Base-by-base conservation (phyloP, 805 yeast species). In the Candida nanaspora region DNA sequence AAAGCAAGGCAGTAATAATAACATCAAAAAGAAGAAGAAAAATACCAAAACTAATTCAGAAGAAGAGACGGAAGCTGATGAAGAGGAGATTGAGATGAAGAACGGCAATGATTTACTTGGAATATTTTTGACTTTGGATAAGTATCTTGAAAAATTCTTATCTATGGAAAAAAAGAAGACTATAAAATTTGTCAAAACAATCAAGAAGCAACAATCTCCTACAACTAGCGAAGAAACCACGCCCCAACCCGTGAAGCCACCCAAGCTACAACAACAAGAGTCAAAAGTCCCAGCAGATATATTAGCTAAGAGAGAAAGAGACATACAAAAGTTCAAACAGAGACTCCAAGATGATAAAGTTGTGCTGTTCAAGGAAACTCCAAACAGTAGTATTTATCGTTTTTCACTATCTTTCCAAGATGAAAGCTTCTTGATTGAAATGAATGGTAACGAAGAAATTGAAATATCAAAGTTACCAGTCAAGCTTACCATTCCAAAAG, bases 81-180 rank as follows among this genome's bases (percentile, higher is more conserved):
- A 41, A n/a, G 33, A 36, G 2, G 25, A 39, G 4, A 51, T 68
- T 23, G 50, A 51, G 21, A 47, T 75, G 41, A 71, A 66, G 1
- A 5, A 16, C 9, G 78, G 78, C 0, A 64, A 62, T 37, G 76
- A 80, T 21, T 65, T 83, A 29, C 52, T 66, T n/a, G 74, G 80
- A 4, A 73, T 76, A 61, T 45, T 82, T 4, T 50, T 61, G 41
- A 74, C 79, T 3, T 61, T 83, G 33, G 86, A 82, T 52, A 65
- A 61, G 45, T 66, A 76, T 42, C 63, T 83, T 38, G 91, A 83
- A 50, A 48, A 53, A 33, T 76, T 81, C 49, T 62, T 84, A 42
- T 68, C 72, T 36, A 70, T 69, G 57, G 80, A 80, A 46, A 80
- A 78, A 49, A 69, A 72, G 33, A 75, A 72, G 19, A 79, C 86